phyloP scores from a whole-genome alignment of 805 yeast genomes.

The Cyberlindnera maclurae region DNA sequence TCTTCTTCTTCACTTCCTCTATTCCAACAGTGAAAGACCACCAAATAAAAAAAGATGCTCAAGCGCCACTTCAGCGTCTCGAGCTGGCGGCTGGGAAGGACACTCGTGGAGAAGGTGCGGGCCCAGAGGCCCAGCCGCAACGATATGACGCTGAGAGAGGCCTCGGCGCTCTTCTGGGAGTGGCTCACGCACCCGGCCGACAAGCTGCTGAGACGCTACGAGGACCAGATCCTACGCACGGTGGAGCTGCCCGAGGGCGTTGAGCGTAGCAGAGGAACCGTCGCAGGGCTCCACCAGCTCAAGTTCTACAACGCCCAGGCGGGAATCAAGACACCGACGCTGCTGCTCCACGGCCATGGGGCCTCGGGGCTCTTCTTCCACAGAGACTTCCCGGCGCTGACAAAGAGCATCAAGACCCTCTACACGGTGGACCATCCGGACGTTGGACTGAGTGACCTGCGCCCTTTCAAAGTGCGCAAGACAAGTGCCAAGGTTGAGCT shows the following conservation, averaged over 20 bases:
- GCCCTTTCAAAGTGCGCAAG: slow-evolving; percentile 15
- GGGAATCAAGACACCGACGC: slow-evolving; percentile 26
- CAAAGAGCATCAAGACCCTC: slow-evolving; percentile 41
- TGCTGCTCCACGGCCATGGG: slow-evolving; percentile 88
- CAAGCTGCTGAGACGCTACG: slow-evolving; percentile 12
- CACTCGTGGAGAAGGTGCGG: slow-evolving; percentile 12
- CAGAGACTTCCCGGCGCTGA: slow-evolving; percentile 53
- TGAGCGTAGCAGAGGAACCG: slow-evolving; percentile 1
- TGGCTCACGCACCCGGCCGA: slow-evolving; percentile 15
- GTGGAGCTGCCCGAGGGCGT: slow-evolving; percentile 10
- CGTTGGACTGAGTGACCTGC: slow-evolving; percentile 49
- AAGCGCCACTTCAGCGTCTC: too few species aligned
- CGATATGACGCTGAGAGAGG: slow-evolving; percentile 9
- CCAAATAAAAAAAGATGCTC: too few species aligned
- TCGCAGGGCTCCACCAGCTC: slow-evolving; percentile 18
- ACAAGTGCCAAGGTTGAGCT: slow-evolving; percentile 11
- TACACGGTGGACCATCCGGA: slow-evolving; percentile 71
- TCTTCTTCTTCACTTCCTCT: too few species aligned
- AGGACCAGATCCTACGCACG: slow-evolving; percentile 12
- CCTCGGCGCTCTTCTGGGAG: slow-evolving; percentile 10
- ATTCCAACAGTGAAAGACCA: too few species aligned
- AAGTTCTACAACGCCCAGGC: slow-evolving; percentile 20
- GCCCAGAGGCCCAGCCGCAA: slow-evolving; percentile 10
- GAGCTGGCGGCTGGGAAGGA: not conserved
- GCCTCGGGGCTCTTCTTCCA: slow-evolving; percentile 82